phyloP scores from a whole-genome alignment of 345 rosid genomes.

The Lepidium aucheri region DNA sequence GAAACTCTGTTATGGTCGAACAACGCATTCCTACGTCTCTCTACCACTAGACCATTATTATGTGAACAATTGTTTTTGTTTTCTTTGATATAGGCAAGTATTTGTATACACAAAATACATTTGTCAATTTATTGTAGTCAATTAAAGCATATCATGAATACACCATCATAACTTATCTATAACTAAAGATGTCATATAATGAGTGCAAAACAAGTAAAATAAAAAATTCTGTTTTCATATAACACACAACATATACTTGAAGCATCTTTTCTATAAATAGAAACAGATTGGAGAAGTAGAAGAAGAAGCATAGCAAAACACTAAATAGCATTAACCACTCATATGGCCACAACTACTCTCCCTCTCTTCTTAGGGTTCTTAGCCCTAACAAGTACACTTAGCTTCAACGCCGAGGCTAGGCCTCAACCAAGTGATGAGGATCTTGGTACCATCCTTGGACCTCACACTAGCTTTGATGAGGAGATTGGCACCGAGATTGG shows the following conservation, averaged over 20 bases:
- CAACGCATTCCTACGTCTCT: no score
- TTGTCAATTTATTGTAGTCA: no score
- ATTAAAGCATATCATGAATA: not conserved
- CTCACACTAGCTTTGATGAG: slow-evolving; percentile 7
- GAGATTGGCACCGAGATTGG: slow-evolving; percentile 18
- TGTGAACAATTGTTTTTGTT: no score
- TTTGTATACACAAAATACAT: not conserved
- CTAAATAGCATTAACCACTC: not conserved
- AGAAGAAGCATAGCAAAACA: not conserved
- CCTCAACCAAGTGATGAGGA: slow-evolving; percentile 27
- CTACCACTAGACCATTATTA: no score
- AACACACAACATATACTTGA: not conserved
- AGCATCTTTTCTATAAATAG: slow-evolving; percentile 20
- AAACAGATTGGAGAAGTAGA: not conserved
- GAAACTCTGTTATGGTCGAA: no score
- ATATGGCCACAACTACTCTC: slow-evolving; percentile 5
- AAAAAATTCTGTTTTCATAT: not conserved
- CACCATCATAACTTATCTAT: not conserved
- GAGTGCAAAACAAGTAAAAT: slow-evolving; percentile 15
- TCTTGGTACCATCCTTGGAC: slow-evolving; percentile 19
- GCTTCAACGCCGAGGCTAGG: slow-evolving; percentile 22
- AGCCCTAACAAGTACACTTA: slow-evolving; percentile 4
- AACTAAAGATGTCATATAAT: not conserved
- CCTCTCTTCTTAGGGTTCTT: slow-evolving; percentile 13
- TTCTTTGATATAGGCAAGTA: no score